Percentiles rank a stretch among this genome's conserved stretches.
Conservation (phyloP, 2,329 filamentous ascomycete species). For the Trichophyton equinum region DNA sequence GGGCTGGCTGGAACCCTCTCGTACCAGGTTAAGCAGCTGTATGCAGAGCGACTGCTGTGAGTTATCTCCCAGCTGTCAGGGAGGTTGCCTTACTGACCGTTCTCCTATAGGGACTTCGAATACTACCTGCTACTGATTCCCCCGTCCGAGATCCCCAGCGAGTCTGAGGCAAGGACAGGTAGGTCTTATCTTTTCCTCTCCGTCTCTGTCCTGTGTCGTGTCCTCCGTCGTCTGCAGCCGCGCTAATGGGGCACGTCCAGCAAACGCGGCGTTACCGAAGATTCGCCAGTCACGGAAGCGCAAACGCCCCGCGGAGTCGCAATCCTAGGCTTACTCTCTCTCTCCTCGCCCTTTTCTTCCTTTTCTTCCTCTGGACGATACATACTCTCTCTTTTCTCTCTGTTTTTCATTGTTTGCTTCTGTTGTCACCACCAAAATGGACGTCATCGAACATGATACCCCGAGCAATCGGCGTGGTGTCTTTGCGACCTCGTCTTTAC, state of each 20-base stretch:
- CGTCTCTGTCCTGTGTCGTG: not conserved
- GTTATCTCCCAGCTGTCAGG: not conserved
- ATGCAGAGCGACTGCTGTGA: conserved; percentile 12
- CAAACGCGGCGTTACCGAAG: not conserved
- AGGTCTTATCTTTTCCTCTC: not conserved
- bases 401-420: not conserved
- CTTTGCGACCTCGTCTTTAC: conserved; percentile 1
- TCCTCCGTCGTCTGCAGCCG: not conserved
- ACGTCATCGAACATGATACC: conserved; percentile 25
- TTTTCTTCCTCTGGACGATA: not conserved
- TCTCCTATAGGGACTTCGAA: not conserved
- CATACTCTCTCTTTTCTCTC: not conserved
- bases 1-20: conserved; percentile 9
- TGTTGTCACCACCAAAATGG: not conserved
- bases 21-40: conserved; percentile 8
- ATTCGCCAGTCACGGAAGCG: not conserved
- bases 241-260: not conserved
- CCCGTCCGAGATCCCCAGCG: not conserved
- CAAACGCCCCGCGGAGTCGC: not conserved
- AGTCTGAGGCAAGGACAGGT: not conserved
- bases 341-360: not conserved
- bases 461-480: conserved; percentile 31
- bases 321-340: not conserved
- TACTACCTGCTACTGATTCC: not conserved
- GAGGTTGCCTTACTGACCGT: not conserved